These are phyloP conservation scores for Evernia prunastri DNA, from an alignment of 495 filamentous ascomycete genomes.

Conservation along the genomic window DNA sequence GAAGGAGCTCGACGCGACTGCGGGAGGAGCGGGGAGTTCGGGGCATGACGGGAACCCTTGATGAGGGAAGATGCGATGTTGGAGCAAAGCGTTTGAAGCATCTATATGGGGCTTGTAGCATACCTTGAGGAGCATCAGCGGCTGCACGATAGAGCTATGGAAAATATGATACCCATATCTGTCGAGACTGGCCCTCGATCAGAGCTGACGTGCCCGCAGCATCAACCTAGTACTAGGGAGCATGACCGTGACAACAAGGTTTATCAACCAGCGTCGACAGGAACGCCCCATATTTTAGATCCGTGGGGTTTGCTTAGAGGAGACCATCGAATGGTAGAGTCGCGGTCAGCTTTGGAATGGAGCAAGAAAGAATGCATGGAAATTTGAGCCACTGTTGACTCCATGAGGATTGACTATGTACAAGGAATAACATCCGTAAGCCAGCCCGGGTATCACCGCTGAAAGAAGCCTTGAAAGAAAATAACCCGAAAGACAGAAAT, in stretches of 20 bases:
- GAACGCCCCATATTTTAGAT: neutral
- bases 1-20: neutral
- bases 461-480: neutral
- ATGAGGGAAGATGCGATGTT: neutral
- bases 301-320: neutral
- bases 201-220: neutral
- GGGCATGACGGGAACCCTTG: neutral
- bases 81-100: neutral
- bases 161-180: neutral
- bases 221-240: neutral
- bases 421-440: neutral
- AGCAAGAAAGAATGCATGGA: neutral
- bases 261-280: too few species aligned
- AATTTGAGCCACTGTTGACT: neutral
- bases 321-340: neutral
- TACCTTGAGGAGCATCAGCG: neutral
- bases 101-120: neutral
- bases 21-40: neutral
- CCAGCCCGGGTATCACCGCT: neutral
- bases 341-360: neutral
- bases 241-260: neutral
- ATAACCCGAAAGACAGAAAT: neutral
- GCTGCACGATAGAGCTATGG: neutral
- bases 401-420: neutral
- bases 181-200: neutral